Evolutionary conservation across 495 filamentous ascomycete genomes (phyloP), one percentile per base, ranked within the genome.

Genomic region (Penicillium cinerascens): DNA sequence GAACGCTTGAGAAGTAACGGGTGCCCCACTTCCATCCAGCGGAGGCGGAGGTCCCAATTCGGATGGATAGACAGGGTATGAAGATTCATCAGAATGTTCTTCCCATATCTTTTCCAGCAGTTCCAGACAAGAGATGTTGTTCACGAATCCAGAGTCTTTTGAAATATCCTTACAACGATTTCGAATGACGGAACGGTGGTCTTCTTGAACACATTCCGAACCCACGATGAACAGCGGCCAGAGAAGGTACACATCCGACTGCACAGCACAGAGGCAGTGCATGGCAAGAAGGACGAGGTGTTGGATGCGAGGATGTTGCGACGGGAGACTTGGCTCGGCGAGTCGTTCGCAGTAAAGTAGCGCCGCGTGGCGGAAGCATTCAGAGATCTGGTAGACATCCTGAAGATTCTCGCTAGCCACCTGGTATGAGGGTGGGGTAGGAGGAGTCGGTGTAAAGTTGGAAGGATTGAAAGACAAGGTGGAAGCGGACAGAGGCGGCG

Each of bases 141-240:
- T 97, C 71, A 87, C 87, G 66, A 97, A 96, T 13, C 91, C 92
- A 39, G 86, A 90, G 61, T 92, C 87, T 21, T 83, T 79, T 74
- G 90, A 89, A 59, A 96, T 91, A 65, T 92, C 90, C 36, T 84
- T 74, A 73, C 91, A 96, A 44, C 91, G 82, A 58, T 82, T 72
- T 17, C 89, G 82, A 42, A 97, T 86, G 42, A 91, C 79, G 26
- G 79, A 76, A 48, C 92, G 85, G 55, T 96, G 88, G 35, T 84
- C 74, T 55, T 89, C 87, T 47, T 87, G 84, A 47, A 95, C 88
- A 64, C 91, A 95, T 73, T 96, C 92, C 20, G 88, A 90, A 25
- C 92, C 92, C 0, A 85, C 86, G 44, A 97, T 87, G 65, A 96
- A 96, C 9, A 97, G 78, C 8, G 92, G 92, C 92, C 92, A 97